phyloP scores from a whole-genome alignment of 2,329 filamentous ascomycete genomes.

The Hawksworthiomyces lignivorus region DNA sequence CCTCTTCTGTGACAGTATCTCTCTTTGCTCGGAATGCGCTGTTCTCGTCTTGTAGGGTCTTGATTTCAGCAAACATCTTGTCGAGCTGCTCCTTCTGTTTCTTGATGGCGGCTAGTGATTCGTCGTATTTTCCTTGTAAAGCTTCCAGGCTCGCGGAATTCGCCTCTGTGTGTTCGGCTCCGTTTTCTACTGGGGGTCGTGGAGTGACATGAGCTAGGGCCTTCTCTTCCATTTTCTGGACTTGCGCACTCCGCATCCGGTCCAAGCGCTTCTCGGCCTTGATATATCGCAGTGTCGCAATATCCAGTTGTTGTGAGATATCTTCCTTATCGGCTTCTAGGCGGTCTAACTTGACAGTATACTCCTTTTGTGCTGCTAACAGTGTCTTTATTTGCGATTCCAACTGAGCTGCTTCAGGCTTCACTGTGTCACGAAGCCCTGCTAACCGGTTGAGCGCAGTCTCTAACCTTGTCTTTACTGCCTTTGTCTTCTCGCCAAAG shows the following conservation, averaged over 20 bases:
- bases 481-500: slow-evolving; percentile 64
- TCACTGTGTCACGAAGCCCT: slow-evolving; percentile 42
- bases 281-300: slow-evolving; percentile 83
- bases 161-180: slow-evolving; percentile 39
- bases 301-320: slow-evolving; percentile 78
- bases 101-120: slow-evolving; percentile 64
- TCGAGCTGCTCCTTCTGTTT: slow-evolving; percentile 89
- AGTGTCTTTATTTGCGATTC: slow-evolving; percentile 69
- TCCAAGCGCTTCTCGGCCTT: slow-evolving; percentile 94
- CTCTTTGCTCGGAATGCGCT: slow-evolving; percentile 62
- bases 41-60: slow-evolving; percentile 67
- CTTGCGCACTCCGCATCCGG: slow-evolving; percentile 77
- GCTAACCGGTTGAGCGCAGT: slow-evolving; percentile 55
- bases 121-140: slow-evolving; percentile 67
- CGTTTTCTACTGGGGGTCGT: slow-evolving; percentile 44
- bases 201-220: slow-evolving; percentile 62
- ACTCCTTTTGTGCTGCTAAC: slow-evolving; percentile 74
- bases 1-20: slow-evolving; percentile 76
- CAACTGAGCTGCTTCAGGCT: slow-evolving; percentile 63
- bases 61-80: slow-evolving; percentile 68
- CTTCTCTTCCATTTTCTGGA: slow-evolving; percentile 87
- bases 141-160: slow-evolving; percentile 52
- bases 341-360: slow-evolving; percentile 67
- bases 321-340: slow-evolving; percentile 73
- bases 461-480: slow-evolving; percentile 68